Percentiles rank a stretch among this genome's conserved stretches.
These are phyloP conservation scores for Candida sonorensis DNA, from an alignment of 805 yeast genomes.

Conservation along the genomic window DNA sequence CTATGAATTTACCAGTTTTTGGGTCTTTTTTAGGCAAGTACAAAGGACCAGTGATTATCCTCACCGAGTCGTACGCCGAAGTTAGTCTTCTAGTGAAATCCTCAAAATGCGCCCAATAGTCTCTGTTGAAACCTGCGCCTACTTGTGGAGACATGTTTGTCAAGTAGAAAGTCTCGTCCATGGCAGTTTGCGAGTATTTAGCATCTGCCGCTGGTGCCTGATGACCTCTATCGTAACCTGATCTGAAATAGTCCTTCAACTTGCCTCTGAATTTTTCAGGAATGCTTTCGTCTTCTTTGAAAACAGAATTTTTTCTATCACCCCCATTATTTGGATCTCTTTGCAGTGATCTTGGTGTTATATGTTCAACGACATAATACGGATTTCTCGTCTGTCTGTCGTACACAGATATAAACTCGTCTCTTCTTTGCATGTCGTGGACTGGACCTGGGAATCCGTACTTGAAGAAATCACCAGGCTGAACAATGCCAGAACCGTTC, in stretches of 20 bases:
- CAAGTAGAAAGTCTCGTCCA: conserved; percentile 89
- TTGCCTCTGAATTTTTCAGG: conserved; percentile 73
- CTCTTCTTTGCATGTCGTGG: conserved; percentile 68
- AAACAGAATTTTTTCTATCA: conserved; percentile 74
- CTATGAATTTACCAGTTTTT: conserved; percentile 76
- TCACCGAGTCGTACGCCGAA: conserved; percentile 59
- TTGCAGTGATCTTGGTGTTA: conserved; percentile 64
- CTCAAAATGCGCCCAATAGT: conserved; percentile 97
- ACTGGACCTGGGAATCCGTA: conserved; percentile 96
- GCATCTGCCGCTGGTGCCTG: conserved; percentile 98
- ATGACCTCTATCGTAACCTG: conserved; percentile 96
- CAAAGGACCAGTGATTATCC: conserved; percentile 91
- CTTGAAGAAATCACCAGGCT: conserved; percentile 77
- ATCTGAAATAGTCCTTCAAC: conserved; percentile 81
- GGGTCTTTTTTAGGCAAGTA: conserved; percentile 73
- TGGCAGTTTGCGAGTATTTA: conserved; percentile 79
- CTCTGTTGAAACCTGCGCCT: conserved; percentile 95
- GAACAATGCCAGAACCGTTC: conserved; percentile 34
- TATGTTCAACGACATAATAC: conserved; percentile 77
- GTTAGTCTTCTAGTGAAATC: conserved; percentile 79
- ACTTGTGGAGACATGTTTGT: conserved; percentile 96
- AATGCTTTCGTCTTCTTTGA: conserved; percentile 78
- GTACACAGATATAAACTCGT: conserved; percentile 79
- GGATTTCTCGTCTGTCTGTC: conserved; percentile 85
- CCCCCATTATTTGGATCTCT: conserved; percentile 39